These are phyloP conservation scores for Xylariaceae sp. DNA, from an alignment of 2,329 filamentous ascomycete species.

Conservation along the genomic window DNA sequence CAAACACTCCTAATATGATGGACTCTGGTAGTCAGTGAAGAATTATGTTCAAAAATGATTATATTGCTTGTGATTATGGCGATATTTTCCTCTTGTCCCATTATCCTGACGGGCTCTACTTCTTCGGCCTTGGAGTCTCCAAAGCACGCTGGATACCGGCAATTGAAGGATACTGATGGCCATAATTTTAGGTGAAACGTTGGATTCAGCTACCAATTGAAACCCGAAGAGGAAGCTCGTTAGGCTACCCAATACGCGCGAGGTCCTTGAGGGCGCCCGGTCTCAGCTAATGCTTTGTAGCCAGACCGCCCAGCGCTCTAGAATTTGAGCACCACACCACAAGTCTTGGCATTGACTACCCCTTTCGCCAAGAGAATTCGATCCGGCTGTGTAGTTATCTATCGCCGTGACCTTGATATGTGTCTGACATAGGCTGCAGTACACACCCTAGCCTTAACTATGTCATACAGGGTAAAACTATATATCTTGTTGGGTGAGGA, in stretches of 20 bases:
- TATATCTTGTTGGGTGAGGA: too few relatives aligned
- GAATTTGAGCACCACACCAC: not conserved
- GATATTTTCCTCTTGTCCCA: not conserved
- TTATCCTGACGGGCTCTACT: not conserved
- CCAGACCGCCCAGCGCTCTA: not conserved
- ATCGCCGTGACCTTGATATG: not conserved
- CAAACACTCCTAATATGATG: not conserved
- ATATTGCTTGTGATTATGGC: not conserved
- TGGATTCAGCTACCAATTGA: not conserved
- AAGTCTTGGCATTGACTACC: slow-evolving; percentile 3
- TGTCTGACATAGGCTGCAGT: slow-evolving; percentile 1
- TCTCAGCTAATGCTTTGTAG: not conserved
- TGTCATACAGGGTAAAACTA: not conserved
- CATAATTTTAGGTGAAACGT: not conserved
- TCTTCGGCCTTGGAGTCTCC: not conserved
- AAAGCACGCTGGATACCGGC: slow-evolving; percentile 1
- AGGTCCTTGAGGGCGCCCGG: not conserved
- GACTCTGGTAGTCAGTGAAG: not conserved
- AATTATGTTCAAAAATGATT: too few relatives aligned
- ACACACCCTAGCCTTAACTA: not conserved
- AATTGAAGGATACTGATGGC: not conserved
- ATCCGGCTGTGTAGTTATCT: slow-evolving; percentile 2
- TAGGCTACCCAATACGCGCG: not conserved
- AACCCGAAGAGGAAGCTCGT: slow-evolving; percentile 11
- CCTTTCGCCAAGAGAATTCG: slow-evolving; percentile 11